Evolutionary conservation across 805 yeast genomes (phyloP).

Genomic region (Sugiyamaella lignohabitans): DNA sequence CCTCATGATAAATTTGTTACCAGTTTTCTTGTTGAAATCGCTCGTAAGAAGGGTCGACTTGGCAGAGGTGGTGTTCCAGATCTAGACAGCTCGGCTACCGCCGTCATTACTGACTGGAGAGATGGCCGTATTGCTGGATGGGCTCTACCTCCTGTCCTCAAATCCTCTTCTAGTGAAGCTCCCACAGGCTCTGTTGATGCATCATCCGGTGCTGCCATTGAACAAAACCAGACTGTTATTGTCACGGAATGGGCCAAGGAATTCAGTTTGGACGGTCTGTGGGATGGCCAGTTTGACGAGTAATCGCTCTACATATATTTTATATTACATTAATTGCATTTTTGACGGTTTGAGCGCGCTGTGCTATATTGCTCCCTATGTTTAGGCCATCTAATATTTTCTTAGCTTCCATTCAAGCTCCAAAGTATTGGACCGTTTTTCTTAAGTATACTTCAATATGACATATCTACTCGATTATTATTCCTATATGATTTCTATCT

Average conservation of each 20-base stretch:
- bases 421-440: no score
- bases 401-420: no score
- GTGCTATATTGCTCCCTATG: no score
- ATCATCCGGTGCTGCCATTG: slow-evolving; percentile 28
- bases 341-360: no score
- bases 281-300: slow-evolving; percentile 30
- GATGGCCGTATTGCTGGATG: slow-evolving; percentile 92
- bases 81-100: slow-evolving; percentile 72
- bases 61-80: slow-evolving; percentile 93
- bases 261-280: slow-evolving; percentile 82
- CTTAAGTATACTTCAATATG: no score
- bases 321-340: no score
- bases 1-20: slow-evolving; percentile 74
- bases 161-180: slow-evolving; percentile 18
- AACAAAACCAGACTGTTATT: slow-evolving; percentile 41
- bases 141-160: slow-evolving; percentile 53
- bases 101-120: slow-evolving; percentile 90
- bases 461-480: no score
- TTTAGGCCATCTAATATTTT: no score
- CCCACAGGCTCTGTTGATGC: slow-evolving; percentile 8
- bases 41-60: slow-evolving; percentile 85
- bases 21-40: slow-evolving; percentile 84
- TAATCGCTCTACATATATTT: not conserved
- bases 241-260: slow-evolving; percentile 92
- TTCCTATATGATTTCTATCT: no score